A percentile compares a stretch with the other conserved stretches of the same genome.
phyloP scores from a whole-genome alignment of 1,139 yeast genomes.

The Dujonia santamariae region DNA sequence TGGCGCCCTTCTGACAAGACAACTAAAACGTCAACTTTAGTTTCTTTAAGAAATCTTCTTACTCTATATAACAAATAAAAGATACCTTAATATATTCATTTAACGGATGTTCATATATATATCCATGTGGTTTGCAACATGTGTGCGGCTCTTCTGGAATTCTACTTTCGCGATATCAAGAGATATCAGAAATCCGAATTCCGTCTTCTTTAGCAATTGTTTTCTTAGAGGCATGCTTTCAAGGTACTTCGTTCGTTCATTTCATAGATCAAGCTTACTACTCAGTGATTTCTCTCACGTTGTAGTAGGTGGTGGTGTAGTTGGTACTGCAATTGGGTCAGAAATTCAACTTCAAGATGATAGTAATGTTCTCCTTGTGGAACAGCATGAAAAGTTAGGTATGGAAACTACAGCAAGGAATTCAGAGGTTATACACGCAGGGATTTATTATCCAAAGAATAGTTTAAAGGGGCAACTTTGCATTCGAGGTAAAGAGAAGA shows the following conservation, averaged over 20 bases:
- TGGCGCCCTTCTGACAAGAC: too few species aligned
- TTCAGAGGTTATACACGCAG: slow-evolving; percentile 93
- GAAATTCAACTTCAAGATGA: slow-evolving; percentile 49
- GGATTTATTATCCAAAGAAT: slow-evolving; percentile 71
- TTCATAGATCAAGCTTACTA: not conserved
- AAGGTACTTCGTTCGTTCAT: not conserved
- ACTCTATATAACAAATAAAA: too few species aligned
- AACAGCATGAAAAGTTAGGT: slow-evolving; percentile 64
- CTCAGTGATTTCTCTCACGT: slow-evolving; percentile 67
- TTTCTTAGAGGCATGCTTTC: too few species aligned
- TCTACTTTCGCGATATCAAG: too few species aligned
- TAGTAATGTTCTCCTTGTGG: slow-evolving; percentile 57
- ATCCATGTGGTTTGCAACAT: too few species aligned
- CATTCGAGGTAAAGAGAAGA: slow-evolving; percentile 65
- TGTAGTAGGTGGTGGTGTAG: slow-evolving; percentile 84
- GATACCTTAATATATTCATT: too few species aligned
- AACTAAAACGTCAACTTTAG: too few species aligned
- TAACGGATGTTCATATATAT: too few species aligned
- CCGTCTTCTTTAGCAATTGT: too few species aligned
- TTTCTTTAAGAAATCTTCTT: too few species aligned
- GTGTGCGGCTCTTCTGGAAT: too few species aligned
- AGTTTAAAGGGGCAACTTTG: slow-evolving; percentile 70
- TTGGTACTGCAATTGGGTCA: slow-evolving; percentile 80
- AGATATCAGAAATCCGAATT: too few species aligned
- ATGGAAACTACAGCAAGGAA: slow-evolving; percentile 83